Evolutionary conservation across 805 yeast species (phyloP), one percentile per base, ranked within the genome.

Genomic region (Saccharomycopsis sp.): DNA sequence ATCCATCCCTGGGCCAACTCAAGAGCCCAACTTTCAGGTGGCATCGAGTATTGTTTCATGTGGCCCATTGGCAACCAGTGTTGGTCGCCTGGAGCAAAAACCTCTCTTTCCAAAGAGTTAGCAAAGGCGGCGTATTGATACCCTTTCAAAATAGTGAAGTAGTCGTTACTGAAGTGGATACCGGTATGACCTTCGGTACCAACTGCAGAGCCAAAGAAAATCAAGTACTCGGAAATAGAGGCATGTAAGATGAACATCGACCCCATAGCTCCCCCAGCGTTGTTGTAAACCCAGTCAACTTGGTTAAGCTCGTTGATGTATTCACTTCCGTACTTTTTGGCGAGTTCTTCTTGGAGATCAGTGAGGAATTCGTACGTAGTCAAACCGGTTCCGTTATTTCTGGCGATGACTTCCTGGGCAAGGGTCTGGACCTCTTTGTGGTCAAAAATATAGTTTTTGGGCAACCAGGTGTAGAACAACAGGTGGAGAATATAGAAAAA

Each of bases 1-100:
- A 94, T 89, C 96, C 97, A 94, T 60, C 99, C 99, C 75, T 92
- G 98, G 5, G 99, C 99, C 67, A 92, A 79, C 71, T 94, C 99
- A 63, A 94, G 75, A 9, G 99, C 97, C 72, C 84, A 94, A 0
- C 88, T 78, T 41, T 87, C 96, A 34, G 80, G 71, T 1, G 89
- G 86, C 96, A 94, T 89, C 24, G 83, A 64, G 71, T 94, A 94
- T 73, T 94, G 99, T 73, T 89, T 90, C 64, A 82, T 80, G 50
- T 70, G 63, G 40, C 97, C 97, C 69, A 81, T 86, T 47, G 66
- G 70, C 69, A 92, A 77, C 69, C 86, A 92, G 70, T 94, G 95
- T 62, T 82, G 83, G 67, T 87, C 89, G 53, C 99, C 99, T 1
- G 99, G 96, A 18, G 68, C 67, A 73, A 89, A 94, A n/a, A 83